Base-by-base conservation (phyloP, 805 yeast species). In the Zygotorulaspora danielsina region DNA sequence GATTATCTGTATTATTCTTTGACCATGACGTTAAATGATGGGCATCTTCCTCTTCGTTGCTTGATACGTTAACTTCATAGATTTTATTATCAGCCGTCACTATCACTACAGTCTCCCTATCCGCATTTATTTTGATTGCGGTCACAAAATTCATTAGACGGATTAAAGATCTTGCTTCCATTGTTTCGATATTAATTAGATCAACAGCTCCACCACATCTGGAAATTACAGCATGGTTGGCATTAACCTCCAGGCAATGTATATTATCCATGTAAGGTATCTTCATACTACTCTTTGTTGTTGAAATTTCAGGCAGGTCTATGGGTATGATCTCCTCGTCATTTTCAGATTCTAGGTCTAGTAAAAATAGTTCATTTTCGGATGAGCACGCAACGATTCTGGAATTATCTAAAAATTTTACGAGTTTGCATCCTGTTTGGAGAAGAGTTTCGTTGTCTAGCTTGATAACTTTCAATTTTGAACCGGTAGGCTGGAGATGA, bases 31-130 rank as follows among this genome's bases (percentile, higher is more conserved):
- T 81, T 48, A 67, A 32, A 15, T 71, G 50, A 16, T 54, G 45
- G 3, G 45, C 41, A 10, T 39, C 46, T 10, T 39, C 45, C 5
- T 30, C 39, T 5, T 45, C 45, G 24, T 49, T 47, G 13, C 34
- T 39, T 13, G 33, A 21, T 6, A 56, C 26, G 31, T 75, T 71
- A 51, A 86, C 81, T 64, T 88, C 97, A 45, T 73, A 74, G 17
- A 93, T 59, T 52, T 76, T 80, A 59, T 83, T 84, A 36, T 86
- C 95, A 34, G 82, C 76, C 2, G 90, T 78, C 15, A 81, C 73
- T 8, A 81, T 78, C 12, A 82, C 57, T 24, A 88, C 65, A 2
- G 84, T 75, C 20, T 67, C 64, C 34, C 64, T 55, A 5, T 58
- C 53, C 2, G 61, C 54, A 2, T 83, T 68, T 54, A 85, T 78